Base-by-base conservation (phyloP, 345 rosid genomes). In the Raphanus raphanistrum region DNA sequence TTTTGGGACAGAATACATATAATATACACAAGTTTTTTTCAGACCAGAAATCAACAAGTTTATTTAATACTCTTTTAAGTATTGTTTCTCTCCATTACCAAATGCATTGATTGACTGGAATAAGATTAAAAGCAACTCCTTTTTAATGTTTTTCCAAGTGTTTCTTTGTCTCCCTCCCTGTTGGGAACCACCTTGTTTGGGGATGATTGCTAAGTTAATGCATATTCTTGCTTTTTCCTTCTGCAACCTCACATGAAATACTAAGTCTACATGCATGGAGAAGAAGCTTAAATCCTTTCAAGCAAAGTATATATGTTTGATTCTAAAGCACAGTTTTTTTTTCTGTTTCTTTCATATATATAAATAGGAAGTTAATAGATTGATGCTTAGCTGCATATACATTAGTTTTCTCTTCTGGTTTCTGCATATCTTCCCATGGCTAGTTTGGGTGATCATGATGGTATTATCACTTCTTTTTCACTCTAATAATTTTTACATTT, bases 181-280 rank as follows among this genome's bases (percentile, higher is more conserved):
- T 66, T 38, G 58, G 58, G 21, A 58, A 66, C 59, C 45, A 50
- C 43, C 11, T 67, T 67, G 61, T 67, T 32, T 0, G 1, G 33
- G 66, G 6, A 68, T 59, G 60, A 50, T 27, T 57, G 59, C 60
- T 28, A 57, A 38, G 58, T 66, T 33, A 1, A 70, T 77, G 43
- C 13, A 57, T 79, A 73, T 79, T 63, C 79, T 74, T 79, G 75
- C 71, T 43, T 79, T 79, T 74, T 74, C 71, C 21, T 54, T 74
- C 50, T 79, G 82, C 82, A 68, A 69, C 67, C 71, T 68, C 25
- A 11, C 31, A 38, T 9, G 63, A 69, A 33, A 67, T 60, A 72
- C 15, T 4, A 5, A 45, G 28, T 73, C n/a, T 52, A 8, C 57
- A 55, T 63, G 71, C 70, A 62, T 54, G 54, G 62, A 38, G 29